Base-by-base conservation (phyloP, 306 rosid genomes). In the Crotalaria pallida region DNA sequence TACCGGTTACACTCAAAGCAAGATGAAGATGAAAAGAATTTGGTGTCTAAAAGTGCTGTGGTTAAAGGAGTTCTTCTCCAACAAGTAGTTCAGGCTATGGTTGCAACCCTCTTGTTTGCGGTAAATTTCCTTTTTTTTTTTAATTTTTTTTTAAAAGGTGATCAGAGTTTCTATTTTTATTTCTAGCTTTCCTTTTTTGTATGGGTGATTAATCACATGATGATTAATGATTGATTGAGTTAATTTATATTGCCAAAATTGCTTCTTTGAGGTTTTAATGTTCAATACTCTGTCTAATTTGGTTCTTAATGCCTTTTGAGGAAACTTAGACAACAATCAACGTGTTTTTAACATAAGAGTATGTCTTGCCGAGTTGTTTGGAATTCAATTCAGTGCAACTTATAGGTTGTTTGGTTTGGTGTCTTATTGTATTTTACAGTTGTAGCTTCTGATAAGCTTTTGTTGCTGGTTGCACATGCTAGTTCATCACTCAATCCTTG, bases 1-100 rank as follows among this genome's bases (percentile, higher is more conserved):
- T 89, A 83, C 55, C 82, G 99, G 18, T 78, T 95, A 63, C 99
- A 95, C 78, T 74, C 96, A 1, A 81, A 63, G 84, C 83, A 82
- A 73, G 96, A 89, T 21, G 97, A 95, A 80, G 92, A 84, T 22
- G 97, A 95, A 80, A 95, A 91, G 92, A 95, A 95, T 80, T 82
- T 83, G 91, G 99, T 91, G 1, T 77, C 97, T 7, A 95, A 91
- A 73, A 33, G 52, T 45, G 76, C 84, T 23, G 99, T 95, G 19
- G 88, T 91, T 57, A 87, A 78, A 83, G 99, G 96, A 48, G 99
- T 91, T 85, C 86, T 95, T 27, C 83, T 95, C 41, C 97, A 91
- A 75, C 97, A 91, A 52, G 65, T 79, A 65, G 72, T 95, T 76
- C 97, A 94, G 71, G 97, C 99, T 19, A 52, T 88, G 61, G 97